Evolutionary conservation across 2,329 filamentous ascomycete genomes (phyloP).

Genomic region (Diplodia seriata): DNA sequence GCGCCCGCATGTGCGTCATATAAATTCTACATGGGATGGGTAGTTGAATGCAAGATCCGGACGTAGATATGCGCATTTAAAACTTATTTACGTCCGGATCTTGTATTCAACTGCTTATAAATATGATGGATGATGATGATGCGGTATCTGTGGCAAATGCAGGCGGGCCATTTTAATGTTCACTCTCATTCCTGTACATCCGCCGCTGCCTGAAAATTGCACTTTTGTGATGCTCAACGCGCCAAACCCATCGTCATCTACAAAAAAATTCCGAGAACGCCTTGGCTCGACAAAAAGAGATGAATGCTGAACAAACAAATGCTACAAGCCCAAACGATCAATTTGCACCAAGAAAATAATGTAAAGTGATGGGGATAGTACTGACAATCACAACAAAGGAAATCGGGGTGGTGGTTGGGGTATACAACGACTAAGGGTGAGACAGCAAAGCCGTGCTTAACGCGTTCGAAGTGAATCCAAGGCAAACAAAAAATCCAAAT

Average conservation of each 20-base stretch:
- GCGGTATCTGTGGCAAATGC: no score
- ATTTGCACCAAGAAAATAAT: slow-evolving; percentile 15
- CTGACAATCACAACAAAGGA: slow-evolving; percentile 16
- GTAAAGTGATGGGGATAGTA: not conserved
- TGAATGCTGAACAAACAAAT: slow-evolving; percentile 2
- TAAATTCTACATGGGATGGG: no score
- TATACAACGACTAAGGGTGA: slow-evolving; percentile 30
- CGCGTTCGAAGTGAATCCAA: slow-evolving; percentile 18
- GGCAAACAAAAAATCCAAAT: slow-evolving; percentile 20
- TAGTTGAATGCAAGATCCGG: no score
- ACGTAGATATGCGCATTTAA: no score
- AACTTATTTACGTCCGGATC: no score
- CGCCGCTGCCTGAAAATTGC: not conserved
- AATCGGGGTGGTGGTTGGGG: slow-evolving; percentile 21
- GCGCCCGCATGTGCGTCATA: no score
- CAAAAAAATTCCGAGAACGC: slow-evolving; percentile 18
- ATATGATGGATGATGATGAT: no score
- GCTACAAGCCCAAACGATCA: slow-evolving; percentile 1
- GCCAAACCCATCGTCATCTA: slow-evolving; percentile 15
- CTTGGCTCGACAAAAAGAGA: not conserved
- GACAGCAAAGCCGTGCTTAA: slow-evolving; percentile 17
- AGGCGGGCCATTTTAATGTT: not conserved
- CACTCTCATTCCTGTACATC: not conserved
- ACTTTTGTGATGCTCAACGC: slow-evolving; percentile 10
- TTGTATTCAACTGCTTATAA: no score